Evolutionary conservation across 2,329 filamentous ascomycete genomes (phyloP), one percentile per base, ranked within the genome.

Genomic region (Alternaria sp.): DNA sequence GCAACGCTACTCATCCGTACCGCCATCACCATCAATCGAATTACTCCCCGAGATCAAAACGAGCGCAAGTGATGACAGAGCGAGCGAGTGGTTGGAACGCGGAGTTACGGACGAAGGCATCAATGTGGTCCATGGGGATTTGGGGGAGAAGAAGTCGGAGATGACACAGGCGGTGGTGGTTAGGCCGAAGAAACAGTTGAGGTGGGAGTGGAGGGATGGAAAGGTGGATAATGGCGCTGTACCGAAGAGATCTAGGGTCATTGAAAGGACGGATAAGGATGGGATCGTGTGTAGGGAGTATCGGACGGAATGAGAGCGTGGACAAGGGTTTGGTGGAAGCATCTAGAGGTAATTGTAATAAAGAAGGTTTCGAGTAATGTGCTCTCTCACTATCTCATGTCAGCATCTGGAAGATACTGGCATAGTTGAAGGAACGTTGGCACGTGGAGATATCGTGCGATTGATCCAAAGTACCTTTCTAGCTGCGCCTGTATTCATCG

Each of bases 41-140:
- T 23, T 66, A 19, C 46, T 65, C 6, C 57, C 62, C 2, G 52
- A 65, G 25, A 69, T 69, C 13, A 59, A 58, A 10, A 67, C 64
- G 23, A 67, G 49, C 19, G 55, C 51, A 7, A 46, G 57, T 6
- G 67, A 61, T n/a, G 65, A 70, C 4, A 66, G 61, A 46, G 66
- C 68, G 12, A 65, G 64, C 28, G 57, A 65, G 32, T 73, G 70
- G 70, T 25, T 72, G 45, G 66, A 70, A n/a, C 57, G 58, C 21
- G 66, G 66, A 9, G 61, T 56, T 25, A 7, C 12, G 28, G n/a
- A 60, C 28, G 26, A 57, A 5, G 47, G 43, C 6, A 28, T 55
- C 2, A 17, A 57, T 21, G 36, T 65, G 26, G 46, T 52, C 44
- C 44, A 64, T 23, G 62, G 54, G 11, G 60, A 65, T 45, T 19